Base-by-base conservation (phyloP, 2,329 filamentous ascomycete species). In the Penicillium fuscoglaucum region DNA sequence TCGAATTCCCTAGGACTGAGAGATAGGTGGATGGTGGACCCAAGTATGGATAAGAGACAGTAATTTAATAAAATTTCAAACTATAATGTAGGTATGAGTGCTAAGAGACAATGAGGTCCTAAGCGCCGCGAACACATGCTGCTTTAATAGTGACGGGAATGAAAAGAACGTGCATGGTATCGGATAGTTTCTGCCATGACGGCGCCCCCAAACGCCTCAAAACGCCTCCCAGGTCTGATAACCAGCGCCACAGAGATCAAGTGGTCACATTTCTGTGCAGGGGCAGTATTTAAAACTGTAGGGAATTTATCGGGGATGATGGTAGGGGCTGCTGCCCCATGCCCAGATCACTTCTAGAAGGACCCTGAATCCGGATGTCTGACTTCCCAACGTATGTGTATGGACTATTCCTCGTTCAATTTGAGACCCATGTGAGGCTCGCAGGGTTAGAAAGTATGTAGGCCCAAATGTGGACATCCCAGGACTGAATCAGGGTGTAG, bases 331-430 rank as follows among this genome's bases (percentile, higher is more conserved):
- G 46, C 21, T 45, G 13, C 10, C 10, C 21, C 24, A 39, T 17
- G 13, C 31, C 47, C 6, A 6, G 28, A 33, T 21, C 19, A 37
- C 28, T 52, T 52, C 47, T 57, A 46, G 54, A 57, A 57, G 54
- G 29, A 37, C 39, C 1, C 15, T 45, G 24, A 19, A 19, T 33
- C 2, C 4, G 21, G 31, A 39, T n/a, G 29, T 35, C 15, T 31
- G 6, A 12, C 10, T 19, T 10, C 12, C 12, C 35, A 19, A 47
- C 12, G 3, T 47, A 31, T 21, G 10, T 9, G n/a, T 7, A 48
- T 21, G n/a, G 5, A 43, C 12, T 29, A 24, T 21, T 21, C 8
- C 15, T 35, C 7, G 28, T 29, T 43, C 24, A 26, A 33, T 44
- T 28, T 10, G 19, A 8, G 29, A 19, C 4, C 9, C 26, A 41